Evolutionary conservation across 306 rosid genomes (phyloP).

Genomic region (Sicyos baderoa): DNA sequence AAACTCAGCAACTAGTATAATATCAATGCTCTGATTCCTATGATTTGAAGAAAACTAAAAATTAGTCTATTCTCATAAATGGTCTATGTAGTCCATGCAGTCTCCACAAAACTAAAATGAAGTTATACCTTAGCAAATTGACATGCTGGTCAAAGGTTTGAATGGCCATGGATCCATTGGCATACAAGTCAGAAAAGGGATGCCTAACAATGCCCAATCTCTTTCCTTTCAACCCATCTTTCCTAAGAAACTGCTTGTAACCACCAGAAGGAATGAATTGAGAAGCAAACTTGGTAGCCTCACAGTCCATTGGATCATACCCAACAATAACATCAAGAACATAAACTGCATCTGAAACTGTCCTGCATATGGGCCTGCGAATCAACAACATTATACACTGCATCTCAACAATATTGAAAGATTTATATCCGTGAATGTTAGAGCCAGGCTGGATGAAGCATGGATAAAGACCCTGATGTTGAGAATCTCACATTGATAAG

Average conservation of each 20-base stretch:
- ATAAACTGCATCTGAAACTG: constrained; percentile 65
- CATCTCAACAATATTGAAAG: no score
- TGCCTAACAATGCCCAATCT: constrained; percentile 58
- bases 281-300: constrained; percentile 42
- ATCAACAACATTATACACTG: no score
- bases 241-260: constrained; percentile 40
- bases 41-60: no score
- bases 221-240: constrained; percentile 52
- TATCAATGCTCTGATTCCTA: no score
- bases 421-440: no score
- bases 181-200: constrained; percentile 27
- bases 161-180: constrained; percentile 32
- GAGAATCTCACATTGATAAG: no score
- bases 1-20: background rate
- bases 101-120: no score
- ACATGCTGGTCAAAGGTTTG: constrained; percentile 36
- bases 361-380: constrained; percentile 56
- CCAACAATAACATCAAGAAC: constrained; percentile 65
- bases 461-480: no score
- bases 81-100: no score
- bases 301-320: constrained; percentile 42
- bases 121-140: constrained; percentile 38
- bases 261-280: constrained; percentile 49
- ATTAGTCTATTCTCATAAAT: no score
- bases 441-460: no score